A percentile compares a stretch with the other conserved stretches of the same genome.
Evolutionary conservation across 208 protist species (phyloP).

Genomic region (Leishmania amazonensis): DNA sequence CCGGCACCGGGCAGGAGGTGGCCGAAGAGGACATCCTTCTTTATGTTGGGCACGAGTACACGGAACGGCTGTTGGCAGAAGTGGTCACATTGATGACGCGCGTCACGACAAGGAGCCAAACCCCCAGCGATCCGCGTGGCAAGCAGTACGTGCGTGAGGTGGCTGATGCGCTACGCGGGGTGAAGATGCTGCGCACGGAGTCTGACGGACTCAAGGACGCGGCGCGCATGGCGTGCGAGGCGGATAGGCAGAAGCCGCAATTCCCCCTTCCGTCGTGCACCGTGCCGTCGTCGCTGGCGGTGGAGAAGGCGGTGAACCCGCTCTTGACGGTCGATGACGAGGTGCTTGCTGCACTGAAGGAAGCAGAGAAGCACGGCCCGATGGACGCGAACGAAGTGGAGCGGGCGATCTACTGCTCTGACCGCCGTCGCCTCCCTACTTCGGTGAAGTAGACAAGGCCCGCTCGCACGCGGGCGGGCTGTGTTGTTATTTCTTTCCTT

Average conservation of each 20-base stretch:
- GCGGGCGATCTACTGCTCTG: slow-evolving; percentile 47
- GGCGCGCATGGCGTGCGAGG: slow-evolving; percentile 7
- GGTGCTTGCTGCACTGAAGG: slow-evolving; percentile 34
- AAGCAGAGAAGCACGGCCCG: slow-evolving; percentile 16
- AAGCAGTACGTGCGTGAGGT: slow-evolving; percentile 29
- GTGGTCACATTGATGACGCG: slow-evolving; percentile 41
- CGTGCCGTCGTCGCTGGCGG: slow-evolving; percentile 63
- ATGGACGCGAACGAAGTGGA: slow-evolving; percentile 37
- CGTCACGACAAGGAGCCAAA: slow-evolving; percentile 4
- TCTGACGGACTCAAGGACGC: slow-evolving; percentile 49
- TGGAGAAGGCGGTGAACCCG: slow-evolving; percentile 69
- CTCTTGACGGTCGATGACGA: slow-evolving; percentile 61
- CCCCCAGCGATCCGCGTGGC: slow-evolving; percentile 4
- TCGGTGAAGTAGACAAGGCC: background rate
- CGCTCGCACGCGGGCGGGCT: background rate
- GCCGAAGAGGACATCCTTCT: slow-evolving; percentile 59
- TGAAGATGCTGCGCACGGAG: slow-evolving; percentile 39
- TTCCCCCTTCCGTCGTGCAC: slow-evolving; percentile 56
- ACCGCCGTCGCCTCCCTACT: slow-evolving; percentile 26
- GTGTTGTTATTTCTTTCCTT: background rate
- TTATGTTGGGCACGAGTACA: slow-evolving; percentile 88
- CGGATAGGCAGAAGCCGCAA: background rate
- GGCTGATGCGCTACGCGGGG: slow-evolving; percentile 25
- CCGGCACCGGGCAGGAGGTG: slow-evolving; percentile 57
- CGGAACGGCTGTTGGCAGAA: slow-evolving; percentile 54